A percentile compares a stretch with the other conserved stretches of the same genome.
These are phyloP conservation scores for Fraxinus albicans DNA, from an alignment of 305 asterid genomes.

Conservation along the genomic window DNA sequence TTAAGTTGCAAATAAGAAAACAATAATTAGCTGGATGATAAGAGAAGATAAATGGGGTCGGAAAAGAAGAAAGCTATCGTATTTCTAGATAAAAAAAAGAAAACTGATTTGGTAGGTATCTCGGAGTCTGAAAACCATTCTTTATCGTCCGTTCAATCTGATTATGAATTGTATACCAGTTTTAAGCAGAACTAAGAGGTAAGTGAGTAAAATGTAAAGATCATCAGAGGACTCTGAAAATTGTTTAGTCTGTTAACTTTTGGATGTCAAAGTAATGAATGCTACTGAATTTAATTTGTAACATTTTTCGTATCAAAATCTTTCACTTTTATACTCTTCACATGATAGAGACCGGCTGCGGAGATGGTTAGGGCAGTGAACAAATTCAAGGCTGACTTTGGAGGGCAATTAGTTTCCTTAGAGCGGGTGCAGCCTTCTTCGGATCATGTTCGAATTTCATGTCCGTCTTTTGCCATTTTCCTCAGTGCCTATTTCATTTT, in stretches of 20 bases:
- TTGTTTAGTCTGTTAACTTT: not conserved
- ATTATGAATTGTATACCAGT: not conserved
- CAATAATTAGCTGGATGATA: not conserved
- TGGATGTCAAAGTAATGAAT: too few relatives aligned
- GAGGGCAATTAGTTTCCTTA: conserved; percentile 74
- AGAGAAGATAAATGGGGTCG: conserved; percentile 1
- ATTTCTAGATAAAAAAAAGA: not conserved
- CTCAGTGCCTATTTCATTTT: not conserved
- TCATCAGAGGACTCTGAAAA: not conserved
- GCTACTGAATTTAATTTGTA: too few relatives aligned
- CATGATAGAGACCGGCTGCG: conserved; percentile 70
- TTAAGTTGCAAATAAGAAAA: not conserved
- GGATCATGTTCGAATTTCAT: conserved; percentile 64
- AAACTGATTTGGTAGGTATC: not conserved
- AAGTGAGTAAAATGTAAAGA: not conserved
- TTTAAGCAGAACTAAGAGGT: not conserved
- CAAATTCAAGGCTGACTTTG: conserved; percentile 92
- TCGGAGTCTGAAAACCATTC: not conserved
- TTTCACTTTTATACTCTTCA: conserved; percentile 6
- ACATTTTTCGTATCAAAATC: not conserved
- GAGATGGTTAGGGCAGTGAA: conserved; percentile 89
- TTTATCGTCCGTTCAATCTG: not conserved
- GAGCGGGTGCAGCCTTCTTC: conserved; percentile 95
- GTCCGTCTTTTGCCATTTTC: not conserved
- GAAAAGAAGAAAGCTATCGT: not conserved